Conservation (phyloP, 192 early-diverging fungal species). For the Pecoramyces ruminantium region DNA sequence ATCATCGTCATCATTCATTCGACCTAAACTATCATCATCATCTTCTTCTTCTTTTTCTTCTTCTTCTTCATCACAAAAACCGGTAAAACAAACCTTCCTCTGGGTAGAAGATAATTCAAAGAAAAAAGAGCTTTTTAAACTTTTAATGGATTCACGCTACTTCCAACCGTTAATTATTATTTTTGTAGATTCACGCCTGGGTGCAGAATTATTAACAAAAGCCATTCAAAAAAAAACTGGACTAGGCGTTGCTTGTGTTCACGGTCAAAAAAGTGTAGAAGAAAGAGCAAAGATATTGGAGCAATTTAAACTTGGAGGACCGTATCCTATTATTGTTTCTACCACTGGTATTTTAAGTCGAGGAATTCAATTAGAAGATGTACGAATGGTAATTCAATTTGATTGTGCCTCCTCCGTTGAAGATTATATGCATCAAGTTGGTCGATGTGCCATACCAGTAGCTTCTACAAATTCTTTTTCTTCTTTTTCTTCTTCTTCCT, state of each 20-base stretch:
- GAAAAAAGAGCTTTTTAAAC: not conserved
- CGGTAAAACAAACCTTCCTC: not conserved
- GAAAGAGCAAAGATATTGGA: not conserved
- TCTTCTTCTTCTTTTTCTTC: no score
- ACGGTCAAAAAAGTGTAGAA: not conserved
- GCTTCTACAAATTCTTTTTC: not conserved
- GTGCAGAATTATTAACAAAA: not conserved
- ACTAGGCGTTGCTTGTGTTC: not conserved
- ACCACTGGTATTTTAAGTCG: not conserved
- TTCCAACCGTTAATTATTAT: not conserved
- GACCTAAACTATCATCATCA: not conserved
- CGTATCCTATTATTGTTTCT: not conserved
- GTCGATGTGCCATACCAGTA: not conserved
- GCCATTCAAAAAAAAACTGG: not conserved
- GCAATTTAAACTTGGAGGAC: not conserved
- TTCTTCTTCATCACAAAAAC: not conserved
- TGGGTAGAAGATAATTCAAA: not conserved
- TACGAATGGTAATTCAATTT: not conserved
- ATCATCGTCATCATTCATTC: not conserved
- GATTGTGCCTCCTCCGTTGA: not conserved
- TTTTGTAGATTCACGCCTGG: not conserved
- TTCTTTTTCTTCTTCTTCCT: not conserved
- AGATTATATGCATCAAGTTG: not conserved
- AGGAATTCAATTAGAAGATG: not conserved
- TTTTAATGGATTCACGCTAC: not conserved